Percentiles rank a stretch among this genome's conserved stretches.
Conservation (phyloP, 495 filamentous ascomycete genomes). For the Trichocladium antarcticum region DNA sequence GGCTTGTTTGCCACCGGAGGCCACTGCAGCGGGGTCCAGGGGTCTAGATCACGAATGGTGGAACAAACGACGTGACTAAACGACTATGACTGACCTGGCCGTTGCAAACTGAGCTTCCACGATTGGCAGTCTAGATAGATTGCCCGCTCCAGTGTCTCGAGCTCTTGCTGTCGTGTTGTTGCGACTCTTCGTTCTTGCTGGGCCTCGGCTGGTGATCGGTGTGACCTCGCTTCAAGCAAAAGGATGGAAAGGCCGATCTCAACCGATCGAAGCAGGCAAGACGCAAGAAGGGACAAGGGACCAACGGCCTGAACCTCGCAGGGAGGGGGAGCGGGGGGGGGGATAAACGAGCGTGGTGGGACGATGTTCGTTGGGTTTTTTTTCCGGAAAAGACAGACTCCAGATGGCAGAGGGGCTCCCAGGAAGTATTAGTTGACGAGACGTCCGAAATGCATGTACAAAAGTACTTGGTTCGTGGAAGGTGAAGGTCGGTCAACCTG, state of each 20-base stretch:
- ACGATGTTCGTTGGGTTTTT: slow-evolving; percentile 6
- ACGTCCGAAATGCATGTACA: neutral
- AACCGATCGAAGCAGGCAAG: slow-evolving; percentile 4
- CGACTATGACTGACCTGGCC: neutral
- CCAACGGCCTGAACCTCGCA: neutral
- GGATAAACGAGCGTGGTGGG: slow-evolving; percentile 17
- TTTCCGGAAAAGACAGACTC: slow-evolving; percentile 1
- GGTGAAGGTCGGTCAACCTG: slow-evolving; percentile 5
- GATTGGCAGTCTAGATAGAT: neutral
- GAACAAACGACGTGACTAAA: too few species aligned
- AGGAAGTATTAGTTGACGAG: slow-evolving; percentile 4
- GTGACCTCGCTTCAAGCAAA: neutral
- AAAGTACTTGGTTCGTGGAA: neutral
- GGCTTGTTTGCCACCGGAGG: slow-evolving; percentile 13
- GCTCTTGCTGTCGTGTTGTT: neutral
- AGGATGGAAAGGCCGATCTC: slow-evolving; percentile 7
- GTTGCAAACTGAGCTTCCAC: neutral
- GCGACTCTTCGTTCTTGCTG: neutral
- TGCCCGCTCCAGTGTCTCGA: too few species aligned
- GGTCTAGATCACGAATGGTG: slow-evolving; percentile 6
- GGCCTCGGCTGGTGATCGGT: neutral
- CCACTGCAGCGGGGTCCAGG: slow-evolving; percentile 11
- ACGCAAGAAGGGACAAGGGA: neutral
- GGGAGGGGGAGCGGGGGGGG: neutral
- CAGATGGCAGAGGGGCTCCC: slow-evolving; percentile 6